Conservation (phyloP, 2,329 filamentous ascomycete species). For the Trichophyton equinum region DNA sequence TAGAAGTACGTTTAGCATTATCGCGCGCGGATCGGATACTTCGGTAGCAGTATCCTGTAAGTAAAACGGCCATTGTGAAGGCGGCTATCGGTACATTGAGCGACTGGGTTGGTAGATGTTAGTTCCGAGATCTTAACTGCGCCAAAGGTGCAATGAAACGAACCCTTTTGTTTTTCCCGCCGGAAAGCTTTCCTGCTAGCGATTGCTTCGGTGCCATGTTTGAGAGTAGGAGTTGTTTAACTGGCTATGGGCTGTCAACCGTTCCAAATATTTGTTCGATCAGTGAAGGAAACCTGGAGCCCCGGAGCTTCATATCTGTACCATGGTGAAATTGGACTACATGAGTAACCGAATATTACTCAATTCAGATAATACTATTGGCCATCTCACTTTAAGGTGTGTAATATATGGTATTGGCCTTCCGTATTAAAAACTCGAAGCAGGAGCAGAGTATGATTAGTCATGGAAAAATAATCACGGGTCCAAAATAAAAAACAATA, state of each 20-base stretch:
- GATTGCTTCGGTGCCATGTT: background rate
- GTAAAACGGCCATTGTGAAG: conserved; percentile 47
- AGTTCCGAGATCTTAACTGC: background rate
- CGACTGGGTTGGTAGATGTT: background rate
- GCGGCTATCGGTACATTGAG: conserved; percentile 48
- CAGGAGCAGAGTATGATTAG: background rate
- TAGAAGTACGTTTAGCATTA: conserved; percentile 38
- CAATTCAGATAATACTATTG: no score
- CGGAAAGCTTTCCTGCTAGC: background rate
- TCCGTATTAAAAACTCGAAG: background rate
- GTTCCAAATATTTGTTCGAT: no score
- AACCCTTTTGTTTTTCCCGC: background rate
- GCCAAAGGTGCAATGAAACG: background rate
- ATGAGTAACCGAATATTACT: no score
- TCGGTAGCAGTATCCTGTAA: conserved; percentile 50
- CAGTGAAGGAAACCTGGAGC: no score
- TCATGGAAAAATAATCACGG: background rate
- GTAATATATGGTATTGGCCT: background rate
- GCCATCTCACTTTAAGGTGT: no score
- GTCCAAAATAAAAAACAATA: background rate
- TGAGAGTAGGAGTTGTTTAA: no score
- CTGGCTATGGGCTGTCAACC: no score
- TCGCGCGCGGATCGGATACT: conserved; percentile 54
- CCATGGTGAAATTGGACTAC: no score
- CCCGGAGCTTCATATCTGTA: no score